phyloP scores from a whole-genome alignment of 129 eudicot species.

The Helianthus annuus region HanXRQr2.0-SUNRISE NC_035442.2:141527157-141527656 shows the following conservation, averaged over 20 bases:
- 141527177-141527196: constrained; percentile 9
- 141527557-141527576: constrained; percentile 3
- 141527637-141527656: constrained; percentile 26
- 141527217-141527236: constrained; percentile 23
- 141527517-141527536: background rate
- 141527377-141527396: background rate
- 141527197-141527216: constrained; percentile 34
- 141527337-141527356: constrained; percentile 15
- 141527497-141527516: background rate
- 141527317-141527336: constrained; percentile 16
- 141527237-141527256: constrained; percentile 26
- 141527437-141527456: constrained; percentile 7
- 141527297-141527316: constrained; percentile 20
- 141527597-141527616: constrained; percentile 32
- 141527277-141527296: constrained; percentile 30
- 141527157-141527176: constrained; percentile 27
- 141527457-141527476: too few relatives aligned
- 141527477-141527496: background rate
- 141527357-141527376: constrained; percentile 2
- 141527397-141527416: background rate
- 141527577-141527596: constrained; percentile 28
- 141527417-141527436: constrained; percentile 10
- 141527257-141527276: background rate
- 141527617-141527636: constrained; percentile 3
- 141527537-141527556: background rate